phyloP scores from a whole-genome alignment of 306 rosid species.

The Potentilla sterilis region DNA sequence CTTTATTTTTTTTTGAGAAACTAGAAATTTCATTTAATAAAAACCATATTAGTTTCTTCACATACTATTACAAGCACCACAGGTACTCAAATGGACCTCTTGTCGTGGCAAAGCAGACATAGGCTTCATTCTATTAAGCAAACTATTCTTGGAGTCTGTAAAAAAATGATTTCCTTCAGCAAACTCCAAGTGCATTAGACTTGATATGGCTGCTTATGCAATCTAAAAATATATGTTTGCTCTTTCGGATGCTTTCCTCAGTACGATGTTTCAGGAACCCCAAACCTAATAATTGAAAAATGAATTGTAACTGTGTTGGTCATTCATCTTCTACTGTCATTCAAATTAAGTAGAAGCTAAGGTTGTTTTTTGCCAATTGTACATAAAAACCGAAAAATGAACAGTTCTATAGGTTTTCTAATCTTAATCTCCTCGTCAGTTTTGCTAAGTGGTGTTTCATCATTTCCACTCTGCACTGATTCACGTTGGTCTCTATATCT shows the following conservation, averaged over 20 bases:
- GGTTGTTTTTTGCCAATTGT: not conserved
- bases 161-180: not conserved
- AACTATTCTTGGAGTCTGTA: not conserved
- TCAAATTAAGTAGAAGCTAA: not conserved
- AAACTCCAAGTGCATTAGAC: not conserved
- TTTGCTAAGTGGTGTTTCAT: slow-evolving; percentile 6
- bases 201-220: slow-evolving; percentile 18
- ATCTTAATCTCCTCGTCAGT: slow-evolving; percentile 21
- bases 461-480: slow-evolving; percentile 11
- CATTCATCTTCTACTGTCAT: not conserved
- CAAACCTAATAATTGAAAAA: not conserved
- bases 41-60: too few relatives aligned
- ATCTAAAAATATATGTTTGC: not conserved
- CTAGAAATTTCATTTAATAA: too few relatives aligned
- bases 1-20: too few relatives aligned
- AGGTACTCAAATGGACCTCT: not conserved
- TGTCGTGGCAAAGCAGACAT: not conserved
- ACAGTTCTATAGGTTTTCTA: not conserved
- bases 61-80: not conserved
- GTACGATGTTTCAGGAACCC: slow-evolving; percentile 20
- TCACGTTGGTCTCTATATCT: slow-evolving; percentile 21
- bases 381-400: not conserved
- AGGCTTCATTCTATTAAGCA: not conserved
- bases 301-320: not conserved
- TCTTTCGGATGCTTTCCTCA: slow-evolving; percentile 13